These are phyloP conservation scores for Coriolopsis trogii DNA, from an alignment of 1,284 basidiomycete genomes.

Conservation along the genomic window DNA sequence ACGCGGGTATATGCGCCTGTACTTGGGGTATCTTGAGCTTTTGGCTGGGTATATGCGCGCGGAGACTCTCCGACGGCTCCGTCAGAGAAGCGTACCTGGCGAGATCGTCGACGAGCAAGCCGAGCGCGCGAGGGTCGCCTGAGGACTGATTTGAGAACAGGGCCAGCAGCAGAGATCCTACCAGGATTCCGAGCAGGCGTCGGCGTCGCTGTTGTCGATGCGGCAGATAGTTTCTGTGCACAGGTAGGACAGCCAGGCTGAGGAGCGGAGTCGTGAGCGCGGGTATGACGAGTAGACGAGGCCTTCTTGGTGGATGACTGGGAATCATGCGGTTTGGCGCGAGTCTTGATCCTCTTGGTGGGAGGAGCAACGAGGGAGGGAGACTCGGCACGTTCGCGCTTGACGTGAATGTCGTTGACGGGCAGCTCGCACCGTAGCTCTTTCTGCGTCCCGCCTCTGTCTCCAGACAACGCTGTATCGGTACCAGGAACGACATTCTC, in stretches of 20 bases:
- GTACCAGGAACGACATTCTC: neutral
- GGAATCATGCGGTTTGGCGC: neutral
- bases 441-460: too few species aligned
- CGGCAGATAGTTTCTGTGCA: neutral
- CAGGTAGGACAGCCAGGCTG: slow-evolving; percentile 16
- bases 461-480: too few species aligned
- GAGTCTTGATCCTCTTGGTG: slow-evolving; percentile 5
- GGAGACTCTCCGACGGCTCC: neutral
- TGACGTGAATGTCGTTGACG: slow-evolving; percentile 9
- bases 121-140: slow-evolving; percentile 8
- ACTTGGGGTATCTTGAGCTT: too few species aligned
- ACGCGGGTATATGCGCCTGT: neutral
- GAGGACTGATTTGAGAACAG: neutral
- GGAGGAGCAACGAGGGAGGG: slow-evolving; percentile 7
- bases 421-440: too few species aligned
- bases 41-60: slow-evolving; percentile 3
- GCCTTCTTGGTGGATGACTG: neutral
- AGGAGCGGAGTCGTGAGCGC: slow-evolving; percentile 15
- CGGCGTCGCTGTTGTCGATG: neutral
- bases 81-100: slow-evolving; percentile 13
- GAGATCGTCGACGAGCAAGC: neutral
- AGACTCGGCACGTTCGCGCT: slow-evolving; percentile 24
- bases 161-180: neutral
- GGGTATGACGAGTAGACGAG: slow-evolving; percentile 12
- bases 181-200: neutral